A percentile compares a stretch with the other conserved stretches of the same genome.
phyloP scores from a whole-genome alignment of 176 grass and related monocot genomes.

The Areca catechu region DNA sequence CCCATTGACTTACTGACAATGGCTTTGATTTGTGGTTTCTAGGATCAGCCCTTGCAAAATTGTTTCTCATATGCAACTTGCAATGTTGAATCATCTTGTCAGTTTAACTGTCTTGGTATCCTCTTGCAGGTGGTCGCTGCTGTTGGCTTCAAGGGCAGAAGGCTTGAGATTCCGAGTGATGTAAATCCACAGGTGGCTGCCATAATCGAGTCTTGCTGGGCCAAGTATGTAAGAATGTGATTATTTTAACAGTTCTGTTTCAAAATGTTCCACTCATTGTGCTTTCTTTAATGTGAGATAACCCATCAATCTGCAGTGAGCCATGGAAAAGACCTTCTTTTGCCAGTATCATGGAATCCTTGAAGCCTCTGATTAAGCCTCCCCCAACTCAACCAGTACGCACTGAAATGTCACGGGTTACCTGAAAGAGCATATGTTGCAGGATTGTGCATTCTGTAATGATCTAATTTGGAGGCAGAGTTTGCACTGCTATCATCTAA shows the following conservation, averaged over 20 bases:
- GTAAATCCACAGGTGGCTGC: slow-evolving; percentile 67
- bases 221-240: slow-evolving; percentile 38
- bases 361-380: slow-evolving; percentile 48
- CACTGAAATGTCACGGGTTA: neutral
- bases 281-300: slow-evolving; percentile 4
- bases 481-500: no score
- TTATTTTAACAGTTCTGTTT: slow-evolving; percentile 2
- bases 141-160: slow-evolving; percentile 88
- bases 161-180: slow-evolving; percentile 72
- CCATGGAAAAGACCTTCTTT: slow-evolving; percentile 81
- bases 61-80: no score
- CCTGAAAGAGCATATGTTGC: no score
- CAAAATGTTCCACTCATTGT: slow-evolving; percentile 8
- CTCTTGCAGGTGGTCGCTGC: slow-evolving; percentile 73
- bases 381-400: neutral
- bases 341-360: slow-evolving; percentile 61
- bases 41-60: no score
- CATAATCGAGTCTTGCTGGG: slow-evolving; percentile 88
- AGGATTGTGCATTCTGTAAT: no score
- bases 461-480: no score
- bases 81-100: no score
- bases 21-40: no score
- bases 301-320: slow-evolving; percentile 31
- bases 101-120: no score
- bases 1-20: no score